A percentile compares a stretch with the other conserved stretches of the same genome.
Evolutionary conservation across 306 rosid species (phyloP).

Genomic region (Sicyos edulis): DNA sequence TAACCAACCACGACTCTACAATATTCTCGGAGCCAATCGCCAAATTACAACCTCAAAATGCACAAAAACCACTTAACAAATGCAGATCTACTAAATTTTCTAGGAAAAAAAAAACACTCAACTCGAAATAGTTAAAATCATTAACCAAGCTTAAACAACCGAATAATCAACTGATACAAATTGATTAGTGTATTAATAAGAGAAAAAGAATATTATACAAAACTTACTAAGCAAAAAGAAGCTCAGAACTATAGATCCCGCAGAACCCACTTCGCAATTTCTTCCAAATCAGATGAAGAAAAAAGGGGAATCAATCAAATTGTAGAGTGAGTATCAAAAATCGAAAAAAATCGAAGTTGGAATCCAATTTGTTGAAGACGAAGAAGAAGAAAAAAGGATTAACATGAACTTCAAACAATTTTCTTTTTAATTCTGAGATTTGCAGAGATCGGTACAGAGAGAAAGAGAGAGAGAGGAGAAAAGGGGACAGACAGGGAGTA

Average conservation of each 20-base stretch:
- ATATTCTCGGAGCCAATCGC: neutral
- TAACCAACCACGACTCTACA: neutral
- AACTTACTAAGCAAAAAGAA: constrained; percentile 37
- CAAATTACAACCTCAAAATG: constrained; percentile 1
- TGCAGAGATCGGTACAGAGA: constrained; percentile 56
- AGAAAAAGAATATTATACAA: neutral
- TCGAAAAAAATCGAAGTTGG: constrained; percentile 29
- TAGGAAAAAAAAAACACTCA: neutral
- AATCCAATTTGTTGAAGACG: constrained; percentile 31
- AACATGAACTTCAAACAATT: constrained; percentile 25
- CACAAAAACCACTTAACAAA: neutral
- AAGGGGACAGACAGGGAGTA: constrained; percentile 18
- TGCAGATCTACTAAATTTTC: constrained; percentile 21
- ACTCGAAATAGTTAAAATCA: constrained; percentile 9
- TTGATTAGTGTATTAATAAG: neutral
- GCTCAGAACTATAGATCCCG: constrained; percentile 44
- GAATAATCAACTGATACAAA: constrained; percentile 7
- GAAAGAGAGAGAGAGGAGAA: constrained; percentile 18
- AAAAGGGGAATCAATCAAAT: constrained; percentile 27
- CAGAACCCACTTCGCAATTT: constrained; percentile 32
- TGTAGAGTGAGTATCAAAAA: constrained; percentile 12
- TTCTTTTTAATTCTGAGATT: constrained; percentile 37
- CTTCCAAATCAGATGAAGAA: constrained; percentile 46
- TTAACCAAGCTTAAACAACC: neutral
- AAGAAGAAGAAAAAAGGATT: constrained; percentile 26